A percentile compares a stretch with the other conserved stretches of the same genome.
Conservation (phyloP, 352 stramenopile species). For the Globisporangium spiculum region DNA sequence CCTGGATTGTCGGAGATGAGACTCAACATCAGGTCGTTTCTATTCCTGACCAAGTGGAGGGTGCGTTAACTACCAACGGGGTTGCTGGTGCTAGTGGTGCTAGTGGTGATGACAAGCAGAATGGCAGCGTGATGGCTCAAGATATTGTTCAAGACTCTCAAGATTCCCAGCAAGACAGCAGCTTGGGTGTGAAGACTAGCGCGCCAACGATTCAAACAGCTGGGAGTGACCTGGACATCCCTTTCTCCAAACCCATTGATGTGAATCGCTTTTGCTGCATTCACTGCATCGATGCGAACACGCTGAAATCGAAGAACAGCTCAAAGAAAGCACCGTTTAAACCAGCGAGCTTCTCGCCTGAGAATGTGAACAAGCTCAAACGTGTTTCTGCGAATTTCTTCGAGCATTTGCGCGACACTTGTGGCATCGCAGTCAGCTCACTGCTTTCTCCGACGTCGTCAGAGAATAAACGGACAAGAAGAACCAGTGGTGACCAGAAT, state of each 20-base stretch:
- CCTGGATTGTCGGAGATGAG: conserved; percentile 67
- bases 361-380: conserved; percentile 53
- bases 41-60: conserved; percentile 5
- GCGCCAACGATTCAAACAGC: conserved; percentile 9
- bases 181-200: neutral
- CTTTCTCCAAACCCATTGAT: conserved; percentile 53
- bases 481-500: conserved; percentile 12
- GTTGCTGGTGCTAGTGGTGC: neutral
- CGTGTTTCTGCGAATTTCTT: conserved; percentile 54
- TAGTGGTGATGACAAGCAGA: conserved; percentile 19
- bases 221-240: conserved; percentile 35
- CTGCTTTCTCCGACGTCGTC: conserved; percentile 10
- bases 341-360: conserved; percentile 39
- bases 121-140: neutral
- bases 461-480: neutral
- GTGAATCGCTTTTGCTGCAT: conserved; percentile 44
- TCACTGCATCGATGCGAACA: conserved; percentile 28
- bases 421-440: conserved; percentile 17
- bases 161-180: conserved; percentile 8
- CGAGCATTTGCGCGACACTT: conserved; percentile 40
- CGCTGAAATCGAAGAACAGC: neutral
- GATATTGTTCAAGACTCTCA: neutral
- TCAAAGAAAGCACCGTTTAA: conserved; percentile 2
- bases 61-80: neutral
- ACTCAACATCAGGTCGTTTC: conserved; percentile 3